Base-by-base conservation (phyloP, 495 filamentous ascomycete genomes). In the Penicillium diatomitis region DNA sequence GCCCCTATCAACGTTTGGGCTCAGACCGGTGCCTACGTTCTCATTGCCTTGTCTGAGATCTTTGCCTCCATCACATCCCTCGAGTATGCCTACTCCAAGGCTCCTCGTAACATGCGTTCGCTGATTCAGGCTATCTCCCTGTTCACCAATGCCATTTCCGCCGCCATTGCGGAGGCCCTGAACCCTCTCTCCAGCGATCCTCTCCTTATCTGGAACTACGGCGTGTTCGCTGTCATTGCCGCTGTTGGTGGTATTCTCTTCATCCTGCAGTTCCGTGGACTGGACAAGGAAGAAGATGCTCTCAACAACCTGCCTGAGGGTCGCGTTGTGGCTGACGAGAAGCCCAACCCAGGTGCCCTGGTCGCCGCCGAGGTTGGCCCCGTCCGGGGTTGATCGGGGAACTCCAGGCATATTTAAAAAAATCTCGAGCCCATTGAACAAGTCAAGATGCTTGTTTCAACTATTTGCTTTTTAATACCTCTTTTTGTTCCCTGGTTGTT, bases 71-170 rank as follows among this genome's bases (percentile, higher is more conserved):
- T 86, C 62, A 84, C 81, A n/a, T 73, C 68, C 1, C 68, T 84
- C 7, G 82, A 85, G 62, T 88, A 90, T 53, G 87, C 86, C 5
- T 89, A 82, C 63, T 84, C 81, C 56, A 88, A 90, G 68, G 86
- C 87, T 2, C 87, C 87, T n/a, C 76, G 73, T 52, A 86, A 82
- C 64, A 87, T 90, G 84, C 76, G 83, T 10, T 84, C 81, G 12
- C 72, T 88, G 37, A 80, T 89, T 32, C 81, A 81, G 55, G 76
- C 81, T 10, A 67, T 87, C 44, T 76, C 76, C 39, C 75, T 86
- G 42, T 86, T 88, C 66, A 80, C 79, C 63, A 82, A 76, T 34
- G 86, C 85, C 38, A 73, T 88, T 63, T 77, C 79, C 4, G 71
- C 78, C 6, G 76, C 71, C 37, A 79, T 84, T 57, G 81, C 79